Evolutionary conservation across 2,329 filamentous ascomycete genomes (phyloP).

Genomic region (Thelonectria rubi): DNA sequence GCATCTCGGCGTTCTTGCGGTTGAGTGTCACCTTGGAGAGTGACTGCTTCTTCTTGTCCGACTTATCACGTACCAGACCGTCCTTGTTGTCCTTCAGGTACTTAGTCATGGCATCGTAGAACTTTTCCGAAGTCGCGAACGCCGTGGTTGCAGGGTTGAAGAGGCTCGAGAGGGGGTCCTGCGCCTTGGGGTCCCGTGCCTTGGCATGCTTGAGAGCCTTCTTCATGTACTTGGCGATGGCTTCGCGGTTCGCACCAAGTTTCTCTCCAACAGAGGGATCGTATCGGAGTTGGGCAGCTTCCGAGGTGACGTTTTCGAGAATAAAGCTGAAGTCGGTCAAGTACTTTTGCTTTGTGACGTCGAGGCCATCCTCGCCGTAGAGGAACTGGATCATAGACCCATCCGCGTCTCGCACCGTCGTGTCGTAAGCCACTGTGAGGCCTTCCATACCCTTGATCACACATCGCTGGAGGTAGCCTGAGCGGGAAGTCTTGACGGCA

Average conservation of each 20-base stretch:
- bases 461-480: constrained; percentile 95
- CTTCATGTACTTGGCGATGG: constrained; percentile 82
- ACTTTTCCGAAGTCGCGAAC: constrained; percentile 89
- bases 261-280: constrained; percentile 57
- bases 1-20: constrained; percentile 81
- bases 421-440: constrained; percentile 90
- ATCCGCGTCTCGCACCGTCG: constrained; percentile 91
- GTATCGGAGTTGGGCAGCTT: constrained; percentile 80
- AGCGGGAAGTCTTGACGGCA: constrained; percentile 96
- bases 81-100: constrained; percentile 83
- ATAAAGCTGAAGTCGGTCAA: constrained; percentile 90
- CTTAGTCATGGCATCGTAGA: constrained; percentile 75
- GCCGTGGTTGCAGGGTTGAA: constrained; percentile 81
- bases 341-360: constrained; percentile 94
- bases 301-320: constrained; percentile 83
- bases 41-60: constrained; percentile 43
- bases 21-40: constrained; percentile 53
- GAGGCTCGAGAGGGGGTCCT: constrained; percentile 78
- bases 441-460: constrained; percentile 99
- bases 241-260: constrained; percentile 62
- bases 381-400: constrained; percentile 94
- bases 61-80: constrained; percentile 61
- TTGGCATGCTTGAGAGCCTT: constrained; percentile 78
- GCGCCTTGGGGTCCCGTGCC: constrained; percentile 62
- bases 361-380: constrained; percentile 95